Base-by-base conservation (phyloP, 768 basidiomycete genomes). In the Fomitopsis serialis region DNA sequence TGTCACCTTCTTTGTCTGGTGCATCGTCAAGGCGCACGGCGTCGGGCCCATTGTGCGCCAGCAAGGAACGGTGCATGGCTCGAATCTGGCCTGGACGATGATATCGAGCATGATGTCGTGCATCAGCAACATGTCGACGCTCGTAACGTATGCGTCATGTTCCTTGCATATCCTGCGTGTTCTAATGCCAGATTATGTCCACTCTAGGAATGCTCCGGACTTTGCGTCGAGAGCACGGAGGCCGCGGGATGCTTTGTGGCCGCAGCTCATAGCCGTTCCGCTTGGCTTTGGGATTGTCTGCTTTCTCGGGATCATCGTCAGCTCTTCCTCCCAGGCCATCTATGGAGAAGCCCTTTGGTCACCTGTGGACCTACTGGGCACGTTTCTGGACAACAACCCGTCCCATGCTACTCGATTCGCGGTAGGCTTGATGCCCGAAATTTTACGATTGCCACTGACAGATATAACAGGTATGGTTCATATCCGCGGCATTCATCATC, bases 271-370 rank as follows among this genome's bases (percentile, higher is more conserved):
- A 56, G 77, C 88, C 0, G 78, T 90, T 29, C 89, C 90, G 0
- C 54, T 92, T 50, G 78, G 81, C 1, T 90, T 89, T 69, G 82
- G 82, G 22, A 64, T 90, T 50, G 84, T 89, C 60, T 84, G 82
- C 61, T 85, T 92, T 69, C 73, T 92, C 55, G 88, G 89, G 1
- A 88, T 93, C 65, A 81, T 90, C 48, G 89, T 93, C 57, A 83
- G 84, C 52, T 90, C 89, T 1, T 85, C 87, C 19, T 86, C 85
- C n/a, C 74, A 82, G 57, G 77, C 82, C 13, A 85, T 92, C 58
- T 92, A 86, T 61, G 87, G 85, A 22, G 82, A 84, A 57, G 80
- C 84, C 12, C 79, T 92, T 49, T 92, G 89, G 90, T 82, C 82
- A 2, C 87, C 88, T 2, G 78, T 92, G 60, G 83, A 86, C 60